Evolutionary conservation across 108 stramenopile genomes (phyloP).

Genomic region (Tribonema minus): DNA sequence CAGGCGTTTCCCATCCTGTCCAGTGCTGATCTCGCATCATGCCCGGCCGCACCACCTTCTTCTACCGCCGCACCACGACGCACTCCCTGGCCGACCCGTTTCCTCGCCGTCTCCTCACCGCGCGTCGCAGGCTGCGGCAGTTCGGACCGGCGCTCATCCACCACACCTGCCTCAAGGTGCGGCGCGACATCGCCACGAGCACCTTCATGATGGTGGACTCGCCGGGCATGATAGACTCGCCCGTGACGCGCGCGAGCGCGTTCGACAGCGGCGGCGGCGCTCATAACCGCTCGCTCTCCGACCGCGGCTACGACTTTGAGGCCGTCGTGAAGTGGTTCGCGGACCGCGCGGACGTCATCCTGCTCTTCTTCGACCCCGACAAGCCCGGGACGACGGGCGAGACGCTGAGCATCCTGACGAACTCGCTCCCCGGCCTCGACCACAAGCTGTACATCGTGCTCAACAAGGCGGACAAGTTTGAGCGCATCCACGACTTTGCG

Average conservation of each 20-base stretch:
- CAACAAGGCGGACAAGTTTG: constrained; percentile 78
- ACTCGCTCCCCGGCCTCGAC: constrained; percentile 89
- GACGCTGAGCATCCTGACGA: constrained; percentile 84
- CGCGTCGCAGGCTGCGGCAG: too few relatives aligned
- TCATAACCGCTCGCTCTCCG: not conserved
- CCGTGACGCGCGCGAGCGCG: constrained; percentile 12
- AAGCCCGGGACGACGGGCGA: constrained; percentile 94
- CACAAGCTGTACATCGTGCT: constrained; percentile 97
- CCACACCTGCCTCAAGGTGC: constrained; percentile 85
- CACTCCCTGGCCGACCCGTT: too few relatives aligned
- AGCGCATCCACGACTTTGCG: constrained; percentile 94
- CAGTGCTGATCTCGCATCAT: too few relatives aligned
- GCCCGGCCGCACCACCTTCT: too few relatives aligned
- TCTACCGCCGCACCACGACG: too few relatives aligned
- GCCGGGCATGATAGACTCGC: constrained; percentile 95
- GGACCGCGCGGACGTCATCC: constrained; percentile 92
- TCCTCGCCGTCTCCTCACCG: too few relatives aligned
- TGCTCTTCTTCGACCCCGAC: constrained; percentile 98
- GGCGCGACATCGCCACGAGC: constrained; percentile 51
- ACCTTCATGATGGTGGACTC: constrained; percentile 86
- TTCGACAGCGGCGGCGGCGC: too few relatives aligned
- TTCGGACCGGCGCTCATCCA: constrained; percentile 94
- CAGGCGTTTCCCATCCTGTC: too few relatives aligned
- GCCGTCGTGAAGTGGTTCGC: constrained; percentile 92
- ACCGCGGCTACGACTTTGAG: constrained; percentile 93